Base-by-base conservation (phyloP, 306 rosid genomes). In the Begonia fuchsioides region DNA sequence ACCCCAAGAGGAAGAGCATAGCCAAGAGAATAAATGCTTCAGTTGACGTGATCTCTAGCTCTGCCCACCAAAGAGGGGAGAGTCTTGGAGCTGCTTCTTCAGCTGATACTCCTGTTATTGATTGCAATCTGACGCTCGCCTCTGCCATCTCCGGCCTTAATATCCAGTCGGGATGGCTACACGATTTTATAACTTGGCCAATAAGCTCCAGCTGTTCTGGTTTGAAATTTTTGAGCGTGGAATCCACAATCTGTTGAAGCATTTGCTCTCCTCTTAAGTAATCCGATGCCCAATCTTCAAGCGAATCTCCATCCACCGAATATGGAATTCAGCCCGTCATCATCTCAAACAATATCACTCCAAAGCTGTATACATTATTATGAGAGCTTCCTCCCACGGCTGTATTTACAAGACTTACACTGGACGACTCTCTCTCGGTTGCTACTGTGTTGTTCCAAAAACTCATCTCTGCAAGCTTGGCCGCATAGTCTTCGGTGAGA, bases 51-150 rank as follows among this genome's bases (percentile, higher is more conserved):
- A 85, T 77, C 76, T 90, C 98, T 61, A 90, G 81, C 76, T 90
- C 98, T 14, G 98, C 98, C 98, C 98, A 90, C 98, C 98, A 85
- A 56, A 90, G 98, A 41, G 95, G 87, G 19, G 94, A 90, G 63
- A 79, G 78, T 56, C 65, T 90, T 0, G 98, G 95, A 43, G 71
- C 58, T 39, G 94, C 95, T 49, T 60, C 85, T 10, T 90, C 94
- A 0, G 83, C 87, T 39, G 92, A 61, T 67, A 90, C 62, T 49
- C 79, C 81, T 32, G 95, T 81, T 66, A 79, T 72, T 59, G 72
- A 79, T 63, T 72, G 79, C 72, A 90, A 60, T 63, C 76, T 76
- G 48, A 38, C 52, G 61, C 80, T 18, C 15, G 82, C 76, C 39
- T 79, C 77, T 60, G 68, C 71, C 74, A 85, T 81, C 46, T 59